Conservation (phyloP, 768 basidiomycete species). For the Russula sp. region DNA sequence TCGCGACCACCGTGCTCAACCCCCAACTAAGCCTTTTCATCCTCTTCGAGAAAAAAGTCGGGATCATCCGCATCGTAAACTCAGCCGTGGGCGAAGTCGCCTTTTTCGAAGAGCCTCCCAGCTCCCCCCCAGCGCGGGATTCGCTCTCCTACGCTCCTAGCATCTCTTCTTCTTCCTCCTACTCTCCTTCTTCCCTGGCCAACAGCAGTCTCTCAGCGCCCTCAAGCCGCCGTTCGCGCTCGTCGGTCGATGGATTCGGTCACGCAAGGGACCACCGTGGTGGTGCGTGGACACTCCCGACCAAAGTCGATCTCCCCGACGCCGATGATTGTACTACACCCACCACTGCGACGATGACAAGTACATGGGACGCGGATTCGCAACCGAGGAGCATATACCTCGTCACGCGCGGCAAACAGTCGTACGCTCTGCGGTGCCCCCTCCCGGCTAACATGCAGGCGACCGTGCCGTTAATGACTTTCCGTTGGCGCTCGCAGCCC, state of each 20-base stretch:
- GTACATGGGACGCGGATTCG: not conserved
- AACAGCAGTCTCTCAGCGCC: slow-evolving; percentile 31
- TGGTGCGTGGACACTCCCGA: slow-evolving; percentile 50
- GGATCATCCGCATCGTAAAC: slow-evolving; percentile 77
- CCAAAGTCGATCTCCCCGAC: slow-evolving; percentile 46
- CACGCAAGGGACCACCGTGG: slow-evolving; percentile 40
- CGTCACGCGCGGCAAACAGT: slow-evolving; percentile 65
- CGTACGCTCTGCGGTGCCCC: slow-evolving; percentile 66
- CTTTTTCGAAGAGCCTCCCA: slow-evolving; percentile 47
- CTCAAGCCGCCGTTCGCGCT: slow-evolving; percentile 39
- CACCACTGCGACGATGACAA: not conserved
- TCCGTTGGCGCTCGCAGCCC: slow-evolving; percentile 61
- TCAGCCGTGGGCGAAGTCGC: slow-evolving; percentile 79
- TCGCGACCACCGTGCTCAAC: slow-evolving; percentile 48
- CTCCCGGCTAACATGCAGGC: slow-evolving; percentile 52
- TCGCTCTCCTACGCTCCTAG: slow-evolving; percentile 29
- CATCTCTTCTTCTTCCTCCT: slow-evolving; percentile 3
- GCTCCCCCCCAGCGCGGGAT: slow-evolving; percentile 13
- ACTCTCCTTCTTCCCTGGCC: too few species aligned
- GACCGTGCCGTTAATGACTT: slow-evolving; percentile 49
- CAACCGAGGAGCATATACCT: slow-evolving; percentile 49
- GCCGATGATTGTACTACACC: too few species aligned
- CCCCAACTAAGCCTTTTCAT: slow-evolving; percentile 78
- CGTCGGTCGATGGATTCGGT: slow-evolving; percentile 46
- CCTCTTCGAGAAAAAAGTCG: slow-evolving; percentile 83